Conservation (phyloP, 2,329 filamentous ascomycete species). For the Paramyrothecium roridum region DNA sequence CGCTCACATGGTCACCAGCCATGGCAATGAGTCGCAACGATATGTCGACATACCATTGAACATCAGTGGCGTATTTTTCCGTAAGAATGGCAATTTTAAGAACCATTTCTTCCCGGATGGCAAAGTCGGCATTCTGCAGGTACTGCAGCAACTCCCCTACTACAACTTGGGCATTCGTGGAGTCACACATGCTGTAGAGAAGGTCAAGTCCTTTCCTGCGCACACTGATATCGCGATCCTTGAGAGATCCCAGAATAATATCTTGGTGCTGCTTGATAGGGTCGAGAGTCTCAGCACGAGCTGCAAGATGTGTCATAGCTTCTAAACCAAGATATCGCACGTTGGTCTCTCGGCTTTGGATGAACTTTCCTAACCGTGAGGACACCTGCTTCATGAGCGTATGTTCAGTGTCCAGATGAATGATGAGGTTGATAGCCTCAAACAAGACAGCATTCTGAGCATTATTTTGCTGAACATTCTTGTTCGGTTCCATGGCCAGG, state of each 20-base stretch:
- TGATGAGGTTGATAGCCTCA: constrained; percentile 97
- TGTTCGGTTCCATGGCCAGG: constrained; percentile 86
- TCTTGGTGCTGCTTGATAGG: constrained; percentile 98
- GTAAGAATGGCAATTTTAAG: constrained; percentile 97
- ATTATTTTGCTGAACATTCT: constrained; percentile 99
- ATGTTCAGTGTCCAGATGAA: constrained; percentile 93
- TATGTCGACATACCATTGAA: constrained; percentile 99
- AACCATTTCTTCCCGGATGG: constrained; percentile 98
- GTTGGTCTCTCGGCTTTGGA: constrained; percentile 94
- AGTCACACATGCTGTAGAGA: constrained; percentile 99
- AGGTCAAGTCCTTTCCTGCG: constrained; percentile 92
- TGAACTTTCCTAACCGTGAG: constrained; percentile 85
- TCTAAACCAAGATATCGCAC: constrained; percentile 94
- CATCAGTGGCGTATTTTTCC: constrained; percentile 96
- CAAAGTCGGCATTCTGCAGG: constrained; percentile 93
- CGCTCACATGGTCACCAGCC: constrained; percentile 96
- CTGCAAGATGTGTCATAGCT: constrained; percentile 96
- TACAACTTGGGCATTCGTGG: constrained; percentile 88
- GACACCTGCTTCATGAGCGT: constrained; percentile 96
- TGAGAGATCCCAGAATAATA: constrained; percentile 89
- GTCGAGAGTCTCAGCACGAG: constrained; percentile 87
- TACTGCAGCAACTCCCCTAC: constrained; percentile 93
- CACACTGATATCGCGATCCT: constrained; percentile 95
- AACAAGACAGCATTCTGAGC: constrained; percentile 97
- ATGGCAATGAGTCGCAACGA: constrained; percentile 91